Evolutionary conservation across 1,284 basidiomycete genomes (phyloP), one percentile per base, ranked within the genome.

Genomic region (Peniophora sp.): DNA sequence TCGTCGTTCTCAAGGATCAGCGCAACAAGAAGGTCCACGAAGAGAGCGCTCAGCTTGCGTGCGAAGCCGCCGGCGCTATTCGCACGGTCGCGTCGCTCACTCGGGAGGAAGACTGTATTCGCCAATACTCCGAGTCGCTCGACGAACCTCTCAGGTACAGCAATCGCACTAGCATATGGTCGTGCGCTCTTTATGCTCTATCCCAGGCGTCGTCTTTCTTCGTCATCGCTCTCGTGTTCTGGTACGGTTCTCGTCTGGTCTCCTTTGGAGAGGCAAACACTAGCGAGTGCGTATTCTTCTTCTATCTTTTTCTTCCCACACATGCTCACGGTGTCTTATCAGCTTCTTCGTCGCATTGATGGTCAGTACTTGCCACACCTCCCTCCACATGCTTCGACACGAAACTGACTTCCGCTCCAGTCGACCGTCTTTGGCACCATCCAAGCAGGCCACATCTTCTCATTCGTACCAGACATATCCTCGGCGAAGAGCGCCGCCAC

Each of bases 51-150:
- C 92, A 96, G 58, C 68, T 95, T 24, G 96, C 96, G 24, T 90
- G 89, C 61, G 96, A 98, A 68, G 93, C 94, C 23, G 92, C 94
- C 15, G 88, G 80, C 3, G 76, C 94, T 2, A 97, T 99, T 62
- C 83, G 93, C n/a, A 97, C 96, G 3, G 94, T 99, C 24, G 94
- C 94, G 1, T 81, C 88, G 2, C 75, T 98, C 45, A 97, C 92
- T 0, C 76, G 92, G 18, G 94, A 93, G 67, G 79, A 83, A 43
- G 85, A 93, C 61, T 85, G 92, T 64, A 68, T 83, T 55, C 68
- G 70, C 22, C 69, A 87, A 6, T 96, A 95, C 70, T 83, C 83
- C 59, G 56, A 77, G 53, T 85, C 83, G 56, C 73, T 97, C 48
- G 84, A 90, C 47, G 79, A 59, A 18, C 92, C 93, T 11, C 73